Evolutionary conservation across 371 early-diverging fungal genomes (phyloP), one percentile per base, ranked within the genome.

Genomic region (Cokeromyces recurvatus): DNA sequence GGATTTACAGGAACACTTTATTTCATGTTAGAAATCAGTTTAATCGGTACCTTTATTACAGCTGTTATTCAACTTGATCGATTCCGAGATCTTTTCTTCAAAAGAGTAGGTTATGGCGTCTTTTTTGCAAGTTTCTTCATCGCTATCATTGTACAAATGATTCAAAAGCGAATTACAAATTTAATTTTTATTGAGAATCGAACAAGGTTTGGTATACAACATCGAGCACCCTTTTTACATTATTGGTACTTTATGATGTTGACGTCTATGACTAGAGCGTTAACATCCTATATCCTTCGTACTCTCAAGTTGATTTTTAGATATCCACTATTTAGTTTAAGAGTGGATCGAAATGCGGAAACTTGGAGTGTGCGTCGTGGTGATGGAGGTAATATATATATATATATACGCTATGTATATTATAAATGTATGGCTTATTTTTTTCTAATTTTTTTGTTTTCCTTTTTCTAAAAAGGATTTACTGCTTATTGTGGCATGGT

Each of bases 171-270:
- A 2, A 59, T 69, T 10, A 75, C 76, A 8, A 48, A 49, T 11
- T 38, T 67, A 10, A 39, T 75, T 2, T 75, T 75, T 53, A 51
- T 75, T 12, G 62, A 65, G 37, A 52, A 38, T 27, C 40, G 55
- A 1, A 55, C 64, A 3, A 43, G 59, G 14, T 69, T 71, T 23
- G 58, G 44, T 16, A 34, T 71, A 4, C 65, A 69, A 27, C 59
- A 69, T 29, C 51, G 76, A 11, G 53, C 67, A 3, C 72, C 69
- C 1, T 55, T 75, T 5, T 53, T 71, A 16, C 76, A 75, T 22
- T 75, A 75, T 34, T 68, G 69, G 62, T 75, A 67, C 23, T 71
- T 75, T 45, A 69, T 75, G 69, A 69, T 75, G 76, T 57, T 75
- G 34, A 67, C 70, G 0, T 69, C 72, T 14, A 69, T 75, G 70